Conservation (phyloP, 1,284 basidiomycete species). For the Austroboletus novae-zelandiae region DNA sequence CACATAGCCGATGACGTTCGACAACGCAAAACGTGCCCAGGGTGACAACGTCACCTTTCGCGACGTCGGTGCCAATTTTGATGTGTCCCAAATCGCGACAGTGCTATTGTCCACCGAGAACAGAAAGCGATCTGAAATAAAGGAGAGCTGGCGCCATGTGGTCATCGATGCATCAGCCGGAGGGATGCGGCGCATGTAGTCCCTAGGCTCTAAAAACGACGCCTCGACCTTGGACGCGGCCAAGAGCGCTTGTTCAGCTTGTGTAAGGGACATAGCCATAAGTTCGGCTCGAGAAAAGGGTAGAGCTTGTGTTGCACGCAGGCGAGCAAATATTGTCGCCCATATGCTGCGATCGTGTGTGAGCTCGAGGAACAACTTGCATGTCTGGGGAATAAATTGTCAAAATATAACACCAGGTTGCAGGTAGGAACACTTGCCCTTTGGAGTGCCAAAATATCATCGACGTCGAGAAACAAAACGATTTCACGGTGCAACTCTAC, state of each 20-base stretch:
- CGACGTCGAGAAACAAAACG: conserved; percentile 14
- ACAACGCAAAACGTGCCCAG: conserved; percentile 13
- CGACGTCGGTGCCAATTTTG: neutral
- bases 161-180: neutral
- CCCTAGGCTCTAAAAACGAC: conserved; percentile 13
- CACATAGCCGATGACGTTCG: conserved; percentile 6
- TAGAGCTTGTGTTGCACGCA: conserved; percentile 14
- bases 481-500: conserved; percentile 18
- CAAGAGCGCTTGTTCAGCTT: conserved; percentile 9
- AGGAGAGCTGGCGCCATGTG: conserved; percentile 14
- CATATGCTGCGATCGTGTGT: conserved; percentile 14
- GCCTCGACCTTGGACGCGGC: conserved; percentile 15
- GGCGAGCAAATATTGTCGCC: conserved; percentile 7
- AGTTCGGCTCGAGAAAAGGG: conserved; percentile 19
- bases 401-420: neutral
- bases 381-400: conserved; percentile 10
- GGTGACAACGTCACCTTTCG: neutral
- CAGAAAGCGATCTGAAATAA: conserved; percentile 25
- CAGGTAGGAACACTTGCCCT: conserved; percentile 5
- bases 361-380: conserved; percentile 13
- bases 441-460: conserved; percentile 17
- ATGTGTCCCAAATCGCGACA: conserved; percentile 20
- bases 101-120: conserved; percentile 14
- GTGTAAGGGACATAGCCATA: conserved; percentile 3
- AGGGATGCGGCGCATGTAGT: conserved; percentile 1